Evolutionary conservation across 805 yeast genomes (phyloP).

Genomic region (Wickerhamomyces chaumierensis): DNA sequence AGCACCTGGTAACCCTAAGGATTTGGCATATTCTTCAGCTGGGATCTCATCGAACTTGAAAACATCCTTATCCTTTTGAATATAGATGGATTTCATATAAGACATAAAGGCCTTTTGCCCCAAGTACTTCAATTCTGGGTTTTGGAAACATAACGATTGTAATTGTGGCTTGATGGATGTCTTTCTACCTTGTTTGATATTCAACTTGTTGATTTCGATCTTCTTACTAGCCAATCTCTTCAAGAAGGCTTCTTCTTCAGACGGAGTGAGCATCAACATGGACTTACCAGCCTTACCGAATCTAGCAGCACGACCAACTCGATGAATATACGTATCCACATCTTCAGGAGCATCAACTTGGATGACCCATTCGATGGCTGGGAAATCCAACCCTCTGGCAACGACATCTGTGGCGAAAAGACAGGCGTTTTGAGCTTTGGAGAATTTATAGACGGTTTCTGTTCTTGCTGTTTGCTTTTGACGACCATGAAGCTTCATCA

Average conservation of each 20-base stretch:
- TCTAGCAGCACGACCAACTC: conserved; percentile 94
- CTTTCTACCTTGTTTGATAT: conserved; percentile 59
- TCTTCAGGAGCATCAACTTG: conserved; percentile 94
- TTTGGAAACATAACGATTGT: conserved; percentile 84
- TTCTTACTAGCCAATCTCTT: conserved; percentile 48
- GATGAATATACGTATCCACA: conserved; percentile 81
- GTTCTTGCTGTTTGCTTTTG: conserved; percentile 69
- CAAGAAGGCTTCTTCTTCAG: conserved; percentile 71
- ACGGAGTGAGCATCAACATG: conserved; percentile 69
- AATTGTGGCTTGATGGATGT: conserved; percentile 72
- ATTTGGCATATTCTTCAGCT: conserved; percentile 72
- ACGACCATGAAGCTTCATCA: conserved; percentile 77
- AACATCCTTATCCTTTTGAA: conserved; percentile 80
- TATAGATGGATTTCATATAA: conserved; percentile 71
- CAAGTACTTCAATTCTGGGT: conserved; percentile 82
- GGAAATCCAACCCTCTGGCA: conserved; percentile 93
- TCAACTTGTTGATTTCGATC: conserved; percentile 62
- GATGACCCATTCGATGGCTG: conserved; percentile 85
- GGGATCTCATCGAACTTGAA: conserved; percentile 73
- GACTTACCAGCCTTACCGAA: conserved; percentile 86
- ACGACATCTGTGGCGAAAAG: conserved; percentile 97
- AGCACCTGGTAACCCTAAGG: conserved; percentile 91
- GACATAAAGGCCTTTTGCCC: conserved; percentile 96
- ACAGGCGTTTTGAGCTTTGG: conserved; percentile 40
- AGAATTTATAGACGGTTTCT: conserved; percentile 53